Conservation (phyloP, 805 yeast genomes). For the Metschnikowia arizonensis region DNA sequence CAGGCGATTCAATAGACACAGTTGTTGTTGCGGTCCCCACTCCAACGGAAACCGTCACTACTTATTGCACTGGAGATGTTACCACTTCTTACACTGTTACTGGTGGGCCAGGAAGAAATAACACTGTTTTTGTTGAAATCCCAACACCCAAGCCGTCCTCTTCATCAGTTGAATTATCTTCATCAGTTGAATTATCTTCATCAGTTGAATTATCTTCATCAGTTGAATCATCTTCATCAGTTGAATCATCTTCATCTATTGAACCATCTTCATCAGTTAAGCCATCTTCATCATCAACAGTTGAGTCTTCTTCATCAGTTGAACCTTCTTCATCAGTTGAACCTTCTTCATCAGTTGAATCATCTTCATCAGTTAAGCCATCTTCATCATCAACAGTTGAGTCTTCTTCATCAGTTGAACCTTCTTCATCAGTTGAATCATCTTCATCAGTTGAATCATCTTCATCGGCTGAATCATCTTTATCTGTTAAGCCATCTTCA, state of each 20-base stretch:
- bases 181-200: background rate
- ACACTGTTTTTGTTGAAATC: constrained; percentile 10
- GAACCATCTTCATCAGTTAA: too few species aligned
- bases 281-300: background rate
- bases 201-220: background rate
- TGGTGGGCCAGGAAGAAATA: constrained; percentile 7
- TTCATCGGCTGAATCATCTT: background rate
- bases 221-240: background rate
- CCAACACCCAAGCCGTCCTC: constrained; percentile 5
- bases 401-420: background rate
- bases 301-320: background rate
- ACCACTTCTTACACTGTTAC: constrained; percentile 1
- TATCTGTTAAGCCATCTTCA: background rate
- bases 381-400: background rate
- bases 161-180: background rate
- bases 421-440: background rate
- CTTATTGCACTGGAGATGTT: too few species aligned
- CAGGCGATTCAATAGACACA: too few species aligned
- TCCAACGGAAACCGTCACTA: too few species aligned
- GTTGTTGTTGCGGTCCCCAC: too few species aligned
- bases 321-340: background rate
- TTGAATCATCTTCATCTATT: background rate
- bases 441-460: background rate
- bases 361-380: background rate
- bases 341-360: background rate